Evolutionary conservation across 2,329 filamentous ascomycete genomes (phyloP).

Genomic region (Colletotrichum sp.): DNA sequence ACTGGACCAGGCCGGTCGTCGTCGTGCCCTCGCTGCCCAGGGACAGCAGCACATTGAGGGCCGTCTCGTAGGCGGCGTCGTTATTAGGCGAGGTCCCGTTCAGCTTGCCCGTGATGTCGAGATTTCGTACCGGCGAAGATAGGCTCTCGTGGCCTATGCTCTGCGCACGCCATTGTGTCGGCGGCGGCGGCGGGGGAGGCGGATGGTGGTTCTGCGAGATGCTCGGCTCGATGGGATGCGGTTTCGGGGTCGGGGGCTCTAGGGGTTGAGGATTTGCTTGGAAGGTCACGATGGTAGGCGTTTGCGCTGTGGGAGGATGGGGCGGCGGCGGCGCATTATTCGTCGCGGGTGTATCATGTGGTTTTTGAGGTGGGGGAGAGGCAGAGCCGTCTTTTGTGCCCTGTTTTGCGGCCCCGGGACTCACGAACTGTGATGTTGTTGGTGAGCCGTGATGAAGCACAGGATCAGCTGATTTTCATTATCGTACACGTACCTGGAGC

Average conservation of each 20-base stretch:
- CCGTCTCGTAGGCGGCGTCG: slow-evolving; percentile 32
- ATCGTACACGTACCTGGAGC: slow-evolving; percentile 17
- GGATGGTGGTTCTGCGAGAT: background rate
- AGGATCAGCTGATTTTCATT: background rate
- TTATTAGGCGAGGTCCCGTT: background rate
- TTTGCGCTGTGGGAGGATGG: background rate
- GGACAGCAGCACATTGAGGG: slow-evolving; percentile 36
- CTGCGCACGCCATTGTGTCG: background rate
- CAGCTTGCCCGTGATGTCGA: background rate
- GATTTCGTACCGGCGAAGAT: background rate
- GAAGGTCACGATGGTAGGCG: background rate
- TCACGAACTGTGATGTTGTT: slow-evolving; percentile 10
- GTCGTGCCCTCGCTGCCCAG: slow-evolving; percentile 31
- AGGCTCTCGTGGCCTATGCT: slow-evolving; percentile 3
- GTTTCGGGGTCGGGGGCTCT: background rate
- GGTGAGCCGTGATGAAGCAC: background rate
- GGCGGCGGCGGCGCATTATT: background rate
- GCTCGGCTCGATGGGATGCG: background rate
- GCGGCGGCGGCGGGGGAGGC: background rate
- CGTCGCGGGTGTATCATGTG: background rate
- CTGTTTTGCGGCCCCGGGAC: background rate
- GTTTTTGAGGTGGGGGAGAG: background rate
- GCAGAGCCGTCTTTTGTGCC: background rate
- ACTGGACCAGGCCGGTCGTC: background rate
- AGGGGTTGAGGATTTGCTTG: background rate